Conservation (phyloP, 129 eudicot species). For the Artemisia tridentata region DNA sequence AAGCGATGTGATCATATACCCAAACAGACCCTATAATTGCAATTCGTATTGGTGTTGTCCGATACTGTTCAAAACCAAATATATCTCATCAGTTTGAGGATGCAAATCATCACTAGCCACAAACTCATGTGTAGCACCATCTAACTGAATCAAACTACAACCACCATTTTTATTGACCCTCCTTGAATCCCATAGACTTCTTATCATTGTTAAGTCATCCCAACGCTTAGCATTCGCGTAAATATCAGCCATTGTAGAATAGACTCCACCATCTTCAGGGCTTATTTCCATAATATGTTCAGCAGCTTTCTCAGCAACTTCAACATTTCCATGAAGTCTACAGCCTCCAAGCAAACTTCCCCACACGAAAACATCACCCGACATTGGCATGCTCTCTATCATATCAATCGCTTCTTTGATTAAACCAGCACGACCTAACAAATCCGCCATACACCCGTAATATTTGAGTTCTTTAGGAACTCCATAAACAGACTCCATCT, state of each 20-base stretch:
- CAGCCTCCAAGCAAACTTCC: conserved; percentile 84
- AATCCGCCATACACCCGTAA: conserved; percentile 83
- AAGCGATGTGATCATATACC: neutral
- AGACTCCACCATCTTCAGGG: conserved; percentile 72
- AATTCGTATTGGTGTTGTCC: conserved; percentile 48
- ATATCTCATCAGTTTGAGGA: conserved; percentile 45
- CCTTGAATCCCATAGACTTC: conserved; percentile 54
- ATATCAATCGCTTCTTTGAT: conserved; percentile 56
- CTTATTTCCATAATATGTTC: conserved; percentile 47
- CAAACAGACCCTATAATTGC: conserved; percentile 13
- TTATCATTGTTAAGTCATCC: conserved; percentile 63
- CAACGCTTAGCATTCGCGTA: conserved; percentile 66
- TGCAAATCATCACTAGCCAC: conserved; percentile 64
- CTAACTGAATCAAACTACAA: conserved; percentile 55
- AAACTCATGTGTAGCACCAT: conserved; percentile 66
- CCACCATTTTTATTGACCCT: conserved; percentile 67
- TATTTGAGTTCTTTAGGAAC: conserved; percentile 66
- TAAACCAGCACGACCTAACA: conserved; percentile 70
- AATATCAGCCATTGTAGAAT: conserved; percentile 58
- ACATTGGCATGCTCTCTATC: conserved; percentile 63
- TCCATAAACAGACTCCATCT: conserved; percentile 52
- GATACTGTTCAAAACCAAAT: conserved; percentile 40
- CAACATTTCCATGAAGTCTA: conserved; percentile 67
- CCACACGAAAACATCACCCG: conserved; percentile 71
- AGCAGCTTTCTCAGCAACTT: too few species aligned